Base-by-base conservation (phyloP, 768 basidiomycete genomes). In the Suillus hirtellus region DNA sequence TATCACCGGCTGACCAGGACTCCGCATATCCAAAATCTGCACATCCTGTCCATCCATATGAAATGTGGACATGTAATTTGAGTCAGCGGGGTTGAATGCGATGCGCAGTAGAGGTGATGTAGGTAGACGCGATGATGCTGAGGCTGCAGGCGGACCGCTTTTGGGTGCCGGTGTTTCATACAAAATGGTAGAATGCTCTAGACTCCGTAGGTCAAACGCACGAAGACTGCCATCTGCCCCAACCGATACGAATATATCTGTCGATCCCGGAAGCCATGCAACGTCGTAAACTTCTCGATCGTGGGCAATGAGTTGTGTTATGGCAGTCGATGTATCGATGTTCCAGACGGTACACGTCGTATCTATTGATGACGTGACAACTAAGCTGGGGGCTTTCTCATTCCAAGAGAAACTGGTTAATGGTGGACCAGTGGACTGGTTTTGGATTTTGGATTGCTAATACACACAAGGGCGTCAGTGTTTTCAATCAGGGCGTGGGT, bases 321-420 rank as follows among this genome's bases (percentile, higher is more conserved):
- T 87, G 31, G 97, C 96, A 8, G 91, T 89, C 31, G 88, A 86
- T 4, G 93, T 93, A 70, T 96, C 92, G 72, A 99, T 93, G 76
- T 99, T 97, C 97, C 97, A 99, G 27, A 99, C 92, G 1, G 97
- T 99, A 74, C 96, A 99, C 15, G 96, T 97, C 59, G 97, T 99
- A 73, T 99, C 97, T 69, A 99, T 96, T 9, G 95, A 97, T 27
- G 96, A 96, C 7, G 97, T 99, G 43, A 99, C 96, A 69, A 99
- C 89, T 58, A 93, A 86, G 65, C 87, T 89, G 1, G 96, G 95
- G 0, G 90, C 83, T 71, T 95, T 91, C 69, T 95, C 89, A 72
- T 97, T 98, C 97, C 97, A 99, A 0, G 95, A 95, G 77, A 99
- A 97, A 74, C 90, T 94, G 14, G 97, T 99, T 66, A 99, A 78